Base-by-base conservation (phyloP, 306 rosid genomes). In the Medicago ruthenica region DNA sequence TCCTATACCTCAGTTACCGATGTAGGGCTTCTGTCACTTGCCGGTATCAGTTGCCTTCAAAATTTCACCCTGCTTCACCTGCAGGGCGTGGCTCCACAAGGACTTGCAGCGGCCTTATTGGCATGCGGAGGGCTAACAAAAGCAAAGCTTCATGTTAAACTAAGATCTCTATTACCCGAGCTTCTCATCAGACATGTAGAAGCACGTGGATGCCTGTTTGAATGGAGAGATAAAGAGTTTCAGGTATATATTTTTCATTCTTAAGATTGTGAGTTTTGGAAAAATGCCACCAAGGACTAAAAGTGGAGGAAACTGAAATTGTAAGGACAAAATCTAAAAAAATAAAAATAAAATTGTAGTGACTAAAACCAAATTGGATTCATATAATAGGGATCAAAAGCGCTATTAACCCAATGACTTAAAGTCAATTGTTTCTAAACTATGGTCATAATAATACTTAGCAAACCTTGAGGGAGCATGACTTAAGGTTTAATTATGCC, bases 211-310 rank as follows among this genome's bases (percentile, higher is more conserved):
- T 95, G 97, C 16, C 68, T 79, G 44, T 86, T 95, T 79, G 93
- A 92, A 71, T 95, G 99, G 99, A 85, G 97, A 65, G 89, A 95
- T 14, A 95, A 95, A 80, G 82, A 75, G 63, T 95, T 92, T 78
- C 88, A 85, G 90, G 99, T 95, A 87, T 70, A 63, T 65, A n/a
- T 77, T 37, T 40, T 40, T 65, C 57, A 10, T 71, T 76, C 80
- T 12, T 67, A 37, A 37, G 41, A 37, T 37, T 37, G 41, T 37
- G 41, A 37, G 41, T 37, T 37, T 37, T 37, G 7, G 41, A 37
- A n/a, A n/a, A n/a, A n/a, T n/a, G n/a, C n/a, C n/a, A n/a, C n/a
- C n/a, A n/a, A n/a, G n/a, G n/a, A n/a, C n/a, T n/a, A n/a, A n/a
- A n/a, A n/a, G n/a, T n/a, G n/a, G n/a, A n/a, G n/a, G 7, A n/a